A percentile compares a stretch with the other conserved stretches of the same genome.
phyloP scores from a whole-genome alignment of 2,329 filamentous ascomycete species.

The Thyridium curvatum region DNA sequence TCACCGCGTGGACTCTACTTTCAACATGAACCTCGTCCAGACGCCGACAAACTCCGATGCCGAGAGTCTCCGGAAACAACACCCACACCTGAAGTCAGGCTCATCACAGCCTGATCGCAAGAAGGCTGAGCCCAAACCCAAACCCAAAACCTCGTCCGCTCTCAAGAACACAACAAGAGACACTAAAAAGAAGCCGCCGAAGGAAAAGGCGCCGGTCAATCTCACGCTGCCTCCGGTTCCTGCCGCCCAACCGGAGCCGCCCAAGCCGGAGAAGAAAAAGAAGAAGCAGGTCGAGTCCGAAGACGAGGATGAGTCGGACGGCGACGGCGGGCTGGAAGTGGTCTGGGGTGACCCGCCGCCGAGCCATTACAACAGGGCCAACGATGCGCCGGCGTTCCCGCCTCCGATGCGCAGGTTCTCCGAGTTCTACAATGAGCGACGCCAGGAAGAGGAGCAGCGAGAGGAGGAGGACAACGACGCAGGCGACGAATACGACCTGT shows the following conservation, averaged over 20 bases:
- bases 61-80: slow-evolving; percentile 57
- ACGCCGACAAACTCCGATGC: slow-evolving; percentile 60
- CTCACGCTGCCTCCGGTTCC: slow-evolving; percentile 2
- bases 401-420: slow-evolving; percentile 41
- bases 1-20: slow-evolving; percentile 73
- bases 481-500: slow-evolving; percentile 3
- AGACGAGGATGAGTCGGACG: slow-evolving; percentile 25
- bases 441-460: slow-evolving; percentile 30
- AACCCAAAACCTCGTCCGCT: slow-evolving; percentile 1
- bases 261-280: neutral
- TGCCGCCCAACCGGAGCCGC: neutral
- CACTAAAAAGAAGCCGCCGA: slow-evolving; percentile 3
- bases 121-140: slow-evolving; percentile 17
- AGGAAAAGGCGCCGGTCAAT: slow-evolving; percentile 11
- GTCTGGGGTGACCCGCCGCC: slow-evolving; percentile 26
- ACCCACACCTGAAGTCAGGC: slow-evolving; percentile 52
- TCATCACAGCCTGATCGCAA: slow-evolving; percentile 9
- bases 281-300: slow-evolving; percentile 5
- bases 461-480: slow-evolving; percentile 10
- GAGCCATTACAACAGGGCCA: slow-evolving; percentile 2
- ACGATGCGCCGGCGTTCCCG: slow-evolving; percentile 42
- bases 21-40: slow-evolving; percentile 79
- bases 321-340: slow-evolving; percentile 45
- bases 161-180: slow-evolving; percentile 4
- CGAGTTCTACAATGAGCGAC: slow-evolving; percentile 42